Evolutionary conservation across 2,329 filamentous ascomycete genomes (phyloP).

Genomic region (Penicillium sp.): DNA sequence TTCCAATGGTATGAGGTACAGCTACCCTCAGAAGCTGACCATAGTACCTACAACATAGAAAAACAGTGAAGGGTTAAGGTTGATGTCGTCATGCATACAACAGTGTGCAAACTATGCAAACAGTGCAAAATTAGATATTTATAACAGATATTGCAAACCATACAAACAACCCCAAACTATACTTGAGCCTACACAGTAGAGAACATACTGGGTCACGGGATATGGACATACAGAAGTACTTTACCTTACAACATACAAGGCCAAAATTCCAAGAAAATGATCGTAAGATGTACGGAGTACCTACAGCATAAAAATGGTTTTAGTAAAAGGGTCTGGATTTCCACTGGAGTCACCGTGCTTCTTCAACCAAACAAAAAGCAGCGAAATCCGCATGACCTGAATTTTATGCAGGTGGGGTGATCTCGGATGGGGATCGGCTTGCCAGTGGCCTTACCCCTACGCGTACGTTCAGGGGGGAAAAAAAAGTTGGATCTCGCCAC

Average conservation of each 20-base stretch:
- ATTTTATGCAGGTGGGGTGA: slow-evolving; percentile 9
- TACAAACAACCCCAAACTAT: not conserved
- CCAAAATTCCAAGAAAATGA: too few relatives aligned
- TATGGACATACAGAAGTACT: too few relatives aligned
- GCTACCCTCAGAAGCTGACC: not conserved
- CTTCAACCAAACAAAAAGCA: slow-evolving; percentile 9
- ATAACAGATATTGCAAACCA: not conserved
- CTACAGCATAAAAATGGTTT: not conserved
- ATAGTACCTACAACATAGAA: not conserved
- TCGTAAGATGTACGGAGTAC: not conserved
- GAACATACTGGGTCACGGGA: not conserved
- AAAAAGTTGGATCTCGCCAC: slow-evolving; percentile 27
- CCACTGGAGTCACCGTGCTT: not conserved
- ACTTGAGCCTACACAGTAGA: slow-evolving; percentile 3
- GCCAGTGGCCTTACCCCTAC: slow-evolving; percentile 25
- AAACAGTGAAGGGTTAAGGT: not conserved
- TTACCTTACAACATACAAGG: too few relatives aligned
- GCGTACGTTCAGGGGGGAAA: slow-evolving; percentile 14
- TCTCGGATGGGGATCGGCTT: slow-evolving; percentile 26
- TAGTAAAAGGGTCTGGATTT: not conserved
- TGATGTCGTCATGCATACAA: slow-evolving; percentile 1
- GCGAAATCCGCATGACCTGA: slow-evolving; percentile 7
- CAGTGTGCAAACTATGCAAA: not conserved
- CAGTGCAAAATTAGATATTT: not conserved
- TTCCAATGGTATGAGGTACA: not conserved